Evolutionary conservation across 2,329 filamentous ascomycete genomes (phyloP).

Genomic region (Cryphonectria radicalis): DNA sequence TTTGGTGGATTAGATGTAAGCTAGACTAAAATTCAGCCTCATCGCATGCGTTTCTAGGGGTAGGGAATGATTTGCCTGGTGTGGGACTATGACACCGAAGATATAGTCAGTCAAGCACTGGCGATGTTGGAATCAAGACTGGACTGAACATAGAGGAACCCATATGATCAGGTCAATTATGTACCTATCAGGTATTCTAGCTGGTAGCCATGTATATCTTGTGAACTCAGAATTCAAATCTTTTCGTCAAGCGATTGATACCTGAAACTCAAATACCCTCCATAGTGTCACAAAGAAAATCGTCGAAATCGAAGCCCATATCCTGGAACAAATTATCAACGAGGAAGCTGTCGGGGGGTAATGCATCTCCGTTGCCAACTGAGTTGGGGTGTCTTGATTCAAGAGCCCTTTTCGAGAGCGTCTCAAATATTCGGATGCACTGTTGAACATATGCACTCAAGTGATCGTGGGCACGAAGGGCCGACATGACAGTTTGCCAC

Average conservation of each 20-base stretch:
- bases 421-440: slow-evolving; percentile 27
- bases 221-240: neutral
- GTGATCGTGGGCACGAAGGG: slow-evolving; percentile 34
- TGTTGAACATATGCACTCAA: slow-evolving; percentile 31
- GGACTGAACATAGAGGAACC: neutral
- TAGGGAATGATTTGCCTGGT: neutral
- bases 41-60: too few species aligned
- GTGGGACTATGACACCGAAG: neutral
- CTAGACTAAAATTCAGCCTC: too few species aligned
- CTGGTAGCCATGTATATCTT: neutral
- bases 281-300: neutral
- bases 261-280: neutral
- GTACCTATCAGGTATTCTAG: neutral
- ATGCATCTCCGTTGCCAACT: neutral
- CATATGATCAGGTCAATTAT: neutral
- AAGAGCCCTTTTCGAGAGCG: slow-evolving; percentile 1
- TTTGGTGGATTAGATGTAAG: too few species aligned
- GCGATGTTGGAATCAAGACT: neutral
- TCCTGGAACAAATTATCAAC: slow-evolving; percentile 10
- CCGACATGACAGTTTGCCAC: slow-evolving; percentile 33
- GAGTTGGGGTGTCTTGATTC: slow-evolving; percentile 26
- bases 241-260: neutral
- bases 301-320: slow-evolving; percentile 12
- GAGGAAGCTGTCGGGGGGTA: neutral
- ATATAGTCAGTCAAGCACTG: neutral